These are phyloP conservation scores for Fraxinus floribunda DNA, from an alignment of 305 asterid species.

Conservation along the genomic window DNA sequence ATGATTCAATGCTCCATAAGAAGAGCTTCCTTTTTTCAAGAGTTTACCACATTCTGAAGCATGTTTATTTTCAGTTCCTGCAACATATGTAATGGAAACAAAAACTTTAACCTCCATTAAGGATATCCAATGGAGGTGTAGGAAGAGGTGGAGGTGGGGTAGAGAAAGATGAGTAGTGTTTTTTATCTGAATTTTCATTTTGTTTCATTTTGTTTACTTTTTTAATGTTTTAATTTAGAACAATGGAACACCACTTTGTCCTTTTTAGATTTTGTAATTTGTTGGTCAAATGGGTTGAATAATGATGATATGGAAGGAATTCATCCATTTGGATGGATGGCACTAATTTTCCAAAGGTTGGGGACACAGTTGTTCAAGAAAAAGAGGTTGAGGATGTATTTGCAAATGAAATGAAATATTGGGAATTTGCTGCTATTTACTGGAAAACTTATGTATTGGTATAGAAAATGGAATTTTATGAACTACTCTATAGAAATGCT, in stretches of 20 bases:
- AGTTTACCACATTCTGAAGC: background rate
- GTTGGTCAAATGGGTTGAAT: background rate
- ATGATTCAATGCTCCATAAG: background rate
- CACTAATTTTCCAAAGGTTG: background rate
- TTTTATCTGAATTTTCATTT: background rate
- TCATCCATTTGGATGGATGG: background rate
- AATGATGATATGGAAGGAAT: background rate
- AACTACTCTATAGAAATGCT: background rate
- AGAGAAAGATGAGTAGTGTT: background rate
- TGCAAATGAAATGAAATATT: background rate
- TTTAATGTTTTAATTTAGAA: background rate
- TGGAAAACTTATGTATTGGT: background rate
- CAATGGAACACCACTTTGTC: background rate
- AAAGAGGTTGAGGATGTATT: background rate
- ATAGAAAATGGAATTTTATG: background rate
- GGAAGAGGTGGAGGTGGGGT: background rate
- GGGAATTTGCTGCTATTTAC: background rate
- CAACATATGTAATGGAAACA: background rate
- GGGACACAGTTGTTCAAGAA: background rate
- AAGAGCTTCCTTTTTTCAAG: background rate
- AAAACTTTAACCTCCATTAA: background rate
- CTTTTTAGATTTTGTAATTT: background rate
- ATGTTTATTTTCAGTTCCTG: background rate
- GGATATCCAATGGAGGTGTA: background rate
- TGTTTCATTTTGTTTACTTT: background rate